Evolutionary conservation across 2,329 filamentous ascomycete species (phyloP).

Genomic region (Botrytis galanthina): DNA sequence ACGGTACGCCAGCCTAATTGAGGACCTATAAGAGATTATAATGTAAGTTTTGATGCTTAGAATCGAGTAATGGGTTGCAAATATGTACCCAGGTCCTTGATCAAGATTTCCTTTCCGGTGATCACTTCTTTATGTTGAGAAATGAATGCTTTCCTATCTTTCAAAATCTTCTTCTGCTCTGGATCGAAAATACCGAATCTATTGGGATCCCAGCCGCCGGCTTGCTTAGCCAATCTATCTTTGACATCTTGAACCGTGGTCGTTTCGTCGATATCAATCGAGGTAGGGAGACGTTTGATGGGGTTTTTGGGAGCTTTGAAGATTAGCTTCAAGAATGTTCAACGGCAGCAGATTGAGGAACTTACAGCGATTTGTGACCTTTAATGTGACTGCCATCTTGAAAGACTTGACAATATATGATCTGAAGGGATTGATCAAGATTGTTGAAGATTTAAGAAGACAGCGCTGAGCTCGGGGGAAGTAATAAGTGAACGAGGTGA

Average conservation of each 20-base stretch:
- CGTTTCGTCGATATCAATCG: slow-evolving; percentile 44
- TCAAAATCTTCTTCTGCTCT: slow-evolving; percentile 59
- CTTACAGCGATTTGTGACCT: slow-evolving; percentile 21
- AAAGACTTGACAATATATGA: not conserved
- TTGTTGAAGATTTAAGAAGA: slow-evolving; percentile 2
- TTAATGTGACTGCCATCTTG: slow-evolving; percentile 21
- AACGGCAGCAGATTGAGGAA: not conserved
- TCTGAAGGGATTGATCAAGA: not conserved
- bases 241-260: slow-evolving; percentile 62
- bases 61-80: not conserved
- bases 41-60: not conserved
- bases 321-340: not conserved
- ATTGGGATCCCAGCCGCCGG: slow-evolving; percentile 55
- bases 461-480: not conserved
- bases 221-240: slow-evolving; percentile 50
- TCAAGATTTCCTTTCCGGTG: slow-evolving; percentile 61
- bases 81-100: slow-evolving; percentile 84
- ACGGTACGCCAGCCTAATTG: slow-evolving; percentile 93
- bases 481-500: not conserved
- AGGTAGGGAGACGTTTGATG: slow-evolving; percentile 52
- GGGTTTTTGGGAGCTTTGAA: slow-evolving; percentile 35
- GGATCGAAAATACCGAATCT: slow-evolving; percentile 62
- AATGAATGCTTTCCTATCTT: slow-evolving; percentile 57
- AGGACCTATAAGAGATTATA: slow-evolving; percentile 54
- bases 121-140: slow-evolving; percentile 49